Conservation (phyloP, 2,329 filamentous ascomycete genomes). For the Ophiocordyceps robertsii region DNA sequence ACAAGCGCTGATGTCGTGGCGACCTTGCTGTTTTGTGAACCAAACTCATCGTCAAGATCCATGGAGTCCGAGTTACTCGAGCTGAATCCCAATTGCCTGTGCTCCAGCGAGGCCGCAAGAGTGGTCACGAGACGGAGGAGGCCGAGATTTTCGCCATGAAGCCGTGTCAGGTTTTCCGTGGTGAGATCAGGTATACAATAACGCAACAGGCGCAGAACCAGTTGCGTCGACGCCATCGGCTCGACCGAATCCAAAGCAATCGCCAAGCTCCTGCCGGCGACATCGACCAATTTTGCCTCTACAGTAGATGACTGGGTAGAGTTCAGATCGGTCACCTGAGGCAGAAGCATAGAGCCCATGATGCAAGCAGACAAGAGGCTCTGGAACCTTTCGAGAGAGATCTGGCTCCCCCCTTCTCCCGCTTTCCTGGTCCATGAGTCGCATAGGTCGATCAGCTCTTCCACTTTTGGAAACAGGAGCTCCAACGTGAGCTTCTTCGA, state of each 20-base stretch:
- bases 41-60: slow-evolving; percentile 55
- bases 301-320: slow-evolving; percentile 34
- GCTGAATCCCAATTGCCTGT: slow-evolving; percentile 9
- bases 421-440: slow-evolving; percentile 31
- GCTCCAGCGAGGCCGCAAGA: slow-evolving; percentile 17
- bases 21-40: slow-evolving; percentile 41
- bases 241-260: slow-evolving; percentile 30
- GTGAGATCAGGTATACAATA: slow-evolving; percentile 32
- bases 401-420: slow-evolving; percentile 31
- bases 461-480: slow-evolving; percentile 37
- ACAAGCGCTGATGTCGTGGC: slow-evolving; percentile 20
- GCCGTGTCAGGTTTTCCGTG: slow-evolving; percentile 19
- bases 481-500: slow-evolving; percentile 39
- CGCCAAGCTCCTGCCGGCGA: slow-evolving; percentile 26
- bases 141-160: slow-evolving; percentile 24
- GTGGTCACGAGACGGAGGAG: slow-evolving; percentile 30
- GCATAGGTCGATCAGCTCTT: slow-evolving; percentile 32
- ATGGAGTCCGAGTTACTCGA: slow-evolving; percentile 36
- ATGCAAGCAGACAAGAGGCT: slow-evolving; percentile 37
- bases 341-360: slow-evolving; percentile 29
- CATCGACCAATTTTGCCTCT: slow-evolving; percentile 25
- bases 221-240: slow-evolving; percentile 29
- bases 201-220: slow-evolving; percentile 29
- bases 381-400: slow-evolving; percentile 38
- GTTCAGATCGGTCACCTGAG: slow-evolving; percentile 32